Conservation (phyloP, 768 basidiomycete species). For the Kwoniella bestiolae region DNA sequence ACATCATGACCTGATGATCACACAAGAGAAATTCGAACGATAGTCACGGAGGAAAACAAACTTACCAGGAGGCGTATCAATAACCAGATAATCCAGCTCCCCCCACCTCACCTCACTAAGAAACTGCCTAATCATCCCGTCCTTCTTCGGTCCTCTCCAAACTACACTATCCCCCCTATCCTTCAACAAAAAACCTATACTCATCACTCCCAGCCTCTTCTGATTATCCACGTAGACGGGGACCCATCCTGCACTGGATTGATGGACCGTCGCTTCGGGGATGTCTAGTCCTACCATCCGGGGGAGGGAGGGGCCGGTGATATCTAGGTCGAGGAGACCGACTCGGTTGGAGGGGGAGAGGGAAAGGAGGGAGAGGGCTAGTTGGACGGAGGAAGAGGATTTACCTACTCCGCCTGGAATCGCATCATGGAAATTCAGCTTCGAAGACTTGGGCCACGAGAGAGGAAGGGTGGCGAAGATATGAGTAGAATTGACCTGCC, state of each 20-base stretch:
- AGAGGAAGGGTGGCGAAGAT: too few species aligned
- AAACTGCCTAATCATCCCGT: slow-evolving; percentile 96
- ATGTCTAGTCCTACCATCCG: slow-evolving; percentile 87
- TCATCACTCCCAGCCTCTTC: slow-evolving; percentile 86
- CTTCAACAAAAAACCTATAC: slow-evolving; percentile 91
- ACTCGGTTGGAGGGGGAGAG: slow-evolving; percentile 71
- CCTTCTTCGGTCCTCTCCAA: slow-evolving; percentile 99
- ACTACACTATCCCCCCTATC: slow-evolving; percentile 90
- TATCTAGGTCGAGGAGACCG: slow-evolving; percentile 90
- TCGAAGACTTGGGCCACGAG: too few species aligned
- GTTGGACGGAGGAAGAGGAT: slow-evolving; percentile 90
- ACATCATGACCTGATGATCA: too few species aligned
- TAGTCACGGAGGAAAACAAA: background rate
- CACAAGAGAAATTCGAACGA: too few species aligned
- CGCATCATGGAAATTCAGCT: too few species aligned
- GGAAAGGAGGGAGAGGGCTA: slow-evolving; percentile 79
- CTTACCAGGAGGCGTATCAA: slow-evolving; percentile 96
- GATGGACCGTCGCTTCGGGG: slow-evolving; percentile 72
- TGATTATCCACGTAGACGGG: slow-evolving; percentile 91
- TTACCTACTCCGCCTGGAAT: slow-evolving; percentile 79
- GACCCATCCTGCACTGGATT: slow-evolving; percentile 95
- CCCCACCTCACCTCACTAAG: slow-evolving; percentile 99
- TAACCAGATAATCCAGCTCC: slow-evolving; percentile 85
- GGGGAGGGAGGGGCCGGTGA: slow-evolving; percentile 92
- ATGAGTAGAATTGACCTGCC: slow-evolving; percentile 56